Base-by-base conservation (phyloP, 2,329 filamentous ascomycete genomes). In the Cryphonectria nitschkei region DNA sequence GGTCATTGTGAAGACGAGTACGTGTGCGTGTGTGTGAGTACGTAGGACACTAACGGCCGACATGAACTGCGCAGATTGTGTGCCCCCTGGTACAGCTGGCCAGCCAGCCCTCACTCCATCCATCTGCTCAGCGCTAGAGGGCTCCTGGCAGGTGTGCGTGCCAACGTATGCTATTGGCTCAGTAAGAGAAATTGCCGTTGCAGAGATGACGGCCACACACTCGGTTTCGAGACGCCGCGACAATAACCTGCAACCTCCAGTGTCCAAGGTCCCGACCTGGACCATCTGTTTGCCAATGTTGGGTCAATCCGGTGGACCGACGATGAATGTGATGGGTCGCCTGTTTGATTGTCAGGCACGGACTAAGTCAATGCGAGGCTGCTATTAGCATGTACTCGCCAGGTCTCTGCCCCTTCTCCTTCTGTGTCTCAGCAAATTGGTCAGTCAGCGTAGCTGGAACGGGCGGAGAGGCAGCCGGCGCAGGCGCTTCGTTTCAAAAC, bases 61-160 rank as follows among this genome's bases (percentile, higher is more conserved):
- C 46, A 22, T n/a, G 19, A 50, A 22, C 22, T 50, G 46, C 8
- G 6, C 46, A 50, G 46, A 22, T n/a, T 22, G 46, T 61, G 6
- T 19, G 3, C 43, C 34, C 46, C 46, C 46, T 37, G 26, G 43
- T 43, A 22, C 43, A 41, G 46, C 63, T 46, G 37, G 46, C 46
- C 43, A 54, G 46, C 22, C 41, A 54, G 46, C 22, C 41, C 32
- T 54, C 19, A 14, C n/a, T 46, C n/a, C 54, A n/a, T 22, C 56
- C 7, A 61, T 61, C 32, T 34, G 19, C 26, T 29, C 26, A 63
- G 67, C 70, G 70, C 68, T 67, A 72, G 64, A 22, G 68, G 60
- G 56, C 56, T 54, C 60, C 43, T 39, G 70, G 65, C 52, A 70
- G 65, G 70, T 70, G 65, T 72, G 70, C 65, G 43, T 65, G 11